Evolutionary conservation across 495 filamentous ascomycete species (phyloP).

Genomic region (Lasiosphaeria miniovina): DNA sequence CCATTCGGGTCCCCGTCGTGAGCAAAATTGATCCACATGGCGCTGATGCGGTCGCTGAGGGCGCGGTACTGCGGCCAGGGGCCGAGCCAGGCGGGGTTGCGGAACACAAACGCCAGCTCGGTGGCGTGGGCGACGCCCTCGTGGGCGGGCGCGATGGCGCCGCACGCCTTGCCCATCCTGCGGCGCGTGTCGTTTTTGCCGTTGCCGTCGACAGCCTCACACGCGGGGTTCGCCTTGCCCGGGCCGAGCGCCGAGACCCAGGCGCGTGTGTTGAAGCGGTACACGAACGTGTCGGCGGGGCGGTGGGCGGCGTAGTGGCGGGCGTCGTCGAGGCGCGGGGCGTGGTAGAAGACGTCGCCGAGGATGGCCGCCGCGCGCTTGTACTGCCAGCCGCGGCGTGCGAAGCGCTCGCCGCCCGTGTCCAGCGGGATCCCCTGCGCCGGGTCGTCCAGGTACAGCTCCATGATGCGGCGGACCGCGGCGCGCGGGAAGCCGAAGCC

Average conservation of each 20-base stretch:
- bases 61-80: constrained; percentile 29
- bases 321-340: constrained; percentile 29
- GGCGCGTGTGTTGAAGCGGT: constrained; percentile 34
- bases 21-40: constrained; percentile 34
- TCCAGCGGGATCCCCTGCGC: constrained; percentile 30
- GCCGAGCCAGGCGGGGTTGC: constrained; percentile 29
- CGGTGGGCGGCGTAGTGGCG: constrained; percentile 21
- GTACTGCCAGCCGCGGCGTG: constrained; percentile 30
- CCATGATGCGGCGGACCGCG: constrained; percentile 35
- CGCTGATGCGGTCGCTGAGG: constrained; percentile 28
- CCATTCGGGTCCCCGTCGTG: constrained; percentile 30
- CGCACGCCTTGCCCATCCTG: constrained; percentile 6
- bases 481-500: constrained; percentile 26
- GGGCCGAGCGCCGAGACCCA: constrained; percentile 14
- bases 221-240: constrained; percentile 9
- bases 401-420: constrained; percentile 30
- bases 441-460: constrained; percentile 36
- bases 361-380: constrained; percentile 35
- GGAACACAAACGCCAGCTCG: constrained; percentile 35
- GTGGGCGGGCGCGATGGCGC: constrained; percentile 27
- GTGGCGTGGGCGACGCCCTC: constrained; percentile 36
- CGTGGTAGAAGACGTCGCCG: constrained; percentile 37
- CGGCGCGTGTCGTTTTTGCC: constrained; percentile 7
- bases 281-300: constrained; percentile 25
- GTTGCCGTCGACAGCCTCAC: background rate